Percentiles rank a stretch among this genome's conserved stretches.
Evolutionary conservation across 2,329 filamentous ascomycete genomes (phyloP).

Genomic region (Exophiala phaeomuriformis): DNA sequence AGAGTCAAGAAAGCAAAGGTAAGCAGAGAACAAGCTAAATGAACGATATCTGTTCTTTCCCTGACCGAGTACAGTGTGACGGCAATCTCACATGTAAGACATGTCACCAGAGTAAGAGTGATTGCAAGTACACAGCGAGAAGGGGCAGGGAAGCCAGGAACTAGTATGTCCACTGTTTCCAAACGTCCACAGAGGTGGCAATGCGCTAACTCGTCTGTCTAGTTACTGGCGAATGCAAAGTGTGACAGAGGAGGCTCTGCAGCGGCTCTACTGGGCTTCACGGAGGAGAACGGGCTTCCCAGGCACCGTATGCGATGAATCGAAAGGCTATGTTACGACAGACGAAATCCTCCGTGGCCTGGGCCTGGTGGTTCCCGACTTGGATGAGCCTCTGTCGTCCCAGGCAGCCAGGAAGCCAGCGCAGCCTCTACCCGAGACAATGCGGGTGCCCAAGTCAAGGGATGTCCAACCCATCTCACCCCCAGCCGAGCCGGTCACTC

Average conservation of each 20-base stretch:
- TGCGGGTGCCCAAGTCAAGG: no score
- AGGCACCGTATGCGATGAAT: conserved; percentile 11
- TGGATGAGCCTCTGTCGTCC: neutral
- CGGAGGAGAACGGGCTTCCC: conserved; percentile 9
- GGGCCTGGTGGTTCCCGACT: conserved; percentile 1
- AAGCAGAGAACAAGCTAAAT: neutral
- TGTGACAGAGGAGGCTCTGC: conserved; percentile 12
- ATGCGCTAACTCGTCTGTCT: neutral
- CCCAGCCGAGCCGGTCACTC: no score
- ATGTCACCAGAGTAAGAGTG: conserved; percentile 5
- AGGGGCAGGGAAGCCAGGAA: conserved; percentile 10
- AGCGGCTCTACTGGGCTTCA: conserved; percentile 15
- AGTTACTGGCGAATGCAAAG: conserved; percentile 17
- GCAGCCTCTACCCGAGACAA: no score
- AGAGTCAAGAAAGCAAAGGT: conserved; percentile 18
- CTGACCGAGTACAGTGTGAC: conserved; percentile 9
- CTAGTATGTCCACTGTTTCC: conserved; percentile 6
- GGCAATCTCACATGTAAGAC: conserved; percentile 8
- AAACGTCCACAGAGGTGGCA: neutral
- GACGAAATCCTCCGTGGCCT: conserved; percentile 9
- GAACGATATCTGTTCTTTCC: neutral
- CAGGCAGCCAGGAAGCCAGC: no score
- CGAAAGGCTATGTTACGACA: conserved; percentile 5
- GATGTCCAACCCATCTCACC: no score
- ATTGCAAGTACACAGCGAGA: conserved; percentile 10